Base-by-base conservation (phyloP, 148 eudicot genomes). In the Silene latifolia region DNA sequence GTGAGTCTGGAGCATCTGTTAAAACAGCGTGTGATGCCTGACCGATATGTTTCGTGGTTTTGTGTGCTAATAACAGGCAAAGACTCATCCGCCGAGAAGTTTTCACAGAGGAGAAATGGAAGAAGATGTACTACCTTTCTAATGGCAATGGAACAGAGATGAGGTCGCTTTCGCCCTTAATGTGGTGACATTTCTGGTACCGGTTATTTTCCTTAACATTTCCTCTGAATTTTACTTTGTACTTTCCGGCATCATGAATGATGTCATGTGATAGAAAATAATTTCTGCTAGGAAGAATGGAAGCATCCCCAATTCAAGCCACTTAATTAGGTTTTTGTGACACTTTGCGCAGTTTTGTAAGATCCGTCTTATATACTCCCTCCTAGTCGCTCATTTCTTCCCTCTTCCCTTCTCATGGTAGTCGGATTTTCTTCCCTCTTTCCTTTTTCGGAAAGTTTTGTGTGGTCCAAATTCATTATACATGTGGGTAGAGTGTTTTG, bases 81-180 rank as follows among this genome's bases (percentile, higher is more conserved):
- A 87, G 94, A 79, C 91, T 96, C 18, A 83, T 90, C 73, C 86
- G 86, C 0, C 89, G 91, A 27, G 99, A 92, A 70, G 91, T 86
- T 73, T 96, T 96, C 86, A 82, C 99, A 2, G 99, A 96, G 51
- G 97, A 90, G 70, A 88, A 84, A 72, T 92, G 99, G 99, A 92
- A 88, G 86, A 96, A 92, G 84, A 86, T 92, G 70, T 96, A 86
- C 82, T 90, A 75, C 81, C 84, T 96, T 75, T 77, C 99, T 59
- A 87, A 96, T 74, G 99, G 99, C 66, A 96, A 92, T 74, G 99
- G 99, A 74, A 42, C 91, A 69, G 99, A 96, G 83, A 92, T 96
- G 97, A 92, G 99, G 74, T 86, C 86, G 87, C 77, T 96, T 25
- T 79, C 89, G 73, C 99, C 99, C 54, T 79, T 90, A 78, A 89